These are phyloP conservation scores for Raddia distichophylla DNA, from an alignment of 176 grass and related monocot species.

Conservation along the genomic window DNA sequence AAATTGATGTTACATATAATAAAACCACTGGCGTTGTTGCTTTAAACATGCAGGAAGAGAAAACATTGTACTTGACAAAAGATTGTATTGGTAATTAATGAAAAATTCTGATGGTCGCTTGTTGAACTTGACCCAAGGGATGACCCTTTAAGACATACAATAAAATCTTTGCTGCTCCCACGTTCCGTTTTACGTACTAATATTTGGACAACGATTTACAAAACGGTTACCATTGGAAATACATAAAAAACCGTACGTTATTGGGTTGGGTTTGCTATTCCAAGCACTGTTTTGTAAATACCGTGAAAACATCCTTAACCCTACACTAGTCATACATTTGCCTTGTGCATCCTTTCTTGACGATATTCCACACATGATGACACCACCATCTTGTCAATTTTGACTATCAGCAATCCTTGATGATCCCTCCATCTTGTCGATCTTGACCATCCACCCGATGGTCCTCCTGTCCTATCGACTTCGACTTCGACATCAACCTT, in stretches of 20 bases:
- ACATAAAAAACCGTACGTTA: background rate
- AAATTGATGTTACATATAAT: background rate
- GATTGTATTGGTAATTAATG: background rate
- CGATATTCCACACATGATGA: too few species aligned
- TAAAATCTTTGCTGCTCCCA: background rate
- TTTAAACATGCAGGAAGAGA: background rate
- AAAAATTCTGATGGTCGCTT: background rate
- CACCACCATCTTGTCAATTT: too few species aligned
- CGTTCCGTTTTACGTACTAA: background rate
- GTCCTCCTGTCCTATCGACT: too few species aligned
- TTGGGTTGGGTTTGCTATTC: background rate
- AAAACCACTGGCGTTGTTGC: background rate
- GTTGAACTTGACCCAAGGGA: too few species aligned
- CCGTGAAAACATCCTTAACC: too few species aligned
- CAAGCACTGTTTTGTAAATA: background rate
- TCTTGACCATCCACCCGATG: too few species aligned
- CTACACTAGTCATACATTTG: too few species aligned
- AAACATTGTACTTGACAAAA: background rate
- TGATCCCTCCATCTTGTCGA: too few species aligned
- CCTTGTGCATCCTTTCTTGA: too few species aligned
- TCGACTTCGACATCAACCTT: too few species aligned
- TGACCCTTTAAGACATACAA: background rate
- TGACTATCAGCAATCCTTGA: too few species aligned
- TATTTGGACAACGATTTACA: background rate
- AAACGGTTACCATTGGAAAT: background rate